phyloP scores from a whole-genome alignment of 176 grass and related monocot species.

The Pharus latifolius region DNA sequence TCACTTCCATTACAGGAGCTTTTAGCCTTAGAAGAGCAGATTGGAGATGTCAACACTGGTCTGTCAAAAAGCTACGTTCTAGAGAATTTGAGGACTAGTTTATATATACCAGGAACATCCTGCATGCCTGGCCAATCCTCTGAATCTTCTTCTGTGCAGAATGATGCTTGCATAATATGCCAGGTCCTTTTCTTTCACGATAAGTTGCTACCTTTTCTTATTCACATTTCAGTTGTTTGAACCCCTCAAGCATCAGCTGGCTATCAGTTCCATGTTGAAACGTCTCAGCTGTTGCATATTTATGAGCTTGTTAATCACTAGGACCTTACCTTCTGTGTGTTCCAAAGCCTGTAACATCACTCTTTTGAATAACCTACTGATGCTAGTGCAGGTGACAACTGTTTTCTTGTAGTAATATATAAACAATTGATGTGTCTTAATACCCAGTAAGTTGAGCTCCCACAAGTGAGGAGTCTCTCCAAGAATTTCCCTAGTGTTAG shows the following conservation, averaged over 20 bases:
- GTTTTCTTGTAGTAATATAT: background rate
- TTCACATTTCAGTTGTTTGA: background rate
- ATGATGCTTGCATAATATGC: constrained; percentile 67
- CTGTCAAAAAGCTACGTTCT: constrained; percentile 40
- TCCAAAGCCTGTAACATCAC: background rate
- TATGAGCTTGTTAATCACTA: background rate
- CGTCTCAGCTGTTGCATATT: background rate
- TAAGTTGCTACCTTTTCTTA: background rate
- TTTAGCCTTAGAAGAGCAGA: constrained; percentile 67
- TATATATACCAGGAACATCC: constrained; percentile 28
- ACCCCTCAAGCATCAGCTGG: background rate
- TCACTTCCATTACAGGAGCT: constrained; percentile 39
- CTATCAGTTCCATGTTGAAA: background rate
- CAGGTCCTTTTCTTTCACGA: constrained; percentile 49
- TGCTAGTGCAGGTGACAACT: background rate
- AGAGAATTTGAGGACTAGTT: constrained; percentile 45
- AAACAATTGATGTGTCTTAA: background rate
- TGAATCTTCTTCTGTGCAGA: constrained; percentile 31
- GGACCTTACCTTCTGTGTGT: background rate
- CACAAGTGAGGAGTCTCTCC: background rate
- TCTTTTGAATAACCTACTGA: background rate
- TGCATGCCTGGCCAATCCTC: constrained; percentile 22
- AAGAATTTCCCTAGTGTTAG: background rate
- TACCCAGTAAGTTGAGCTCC: background rate
- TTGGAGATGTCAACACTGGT: constrained; percentile 65